phyloP scores from a whole-genome alignment of 805 yeast genomes.

The Pichia pseudocactophila region DNA sequence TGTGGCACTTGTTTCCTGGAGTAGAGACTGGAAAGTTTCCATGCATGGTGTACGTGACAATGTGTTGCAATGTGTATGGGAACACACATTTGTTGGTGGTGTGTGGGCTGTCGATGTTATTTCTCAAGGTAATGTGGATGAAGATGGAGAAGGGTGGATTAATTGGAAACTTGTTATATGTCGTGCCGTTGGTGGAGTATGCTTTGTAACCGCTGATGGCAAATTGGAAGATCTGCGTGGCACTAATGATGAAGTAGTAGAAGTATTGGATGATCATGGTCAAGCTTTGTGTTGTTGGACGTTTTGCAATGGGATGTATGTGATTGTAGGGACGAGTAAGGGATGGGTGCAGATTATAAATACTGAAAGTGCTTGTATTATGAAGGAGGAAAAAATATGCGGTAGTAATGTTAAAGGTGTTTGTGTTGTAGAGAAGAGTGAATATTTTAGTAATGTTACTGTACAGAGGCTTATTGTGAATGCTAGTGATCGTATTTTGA shows the following conservation, averaged over 20 bases:
- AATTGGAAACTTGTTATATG: constrained; percentile 7
- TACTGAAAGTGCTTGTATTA: constrained; percentile 23
- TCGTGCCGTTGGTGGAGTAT: constrained; percentile 4
- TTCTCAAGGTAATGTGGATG: not conserved
- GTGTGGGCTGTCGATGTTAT: constrained; percentile 6
- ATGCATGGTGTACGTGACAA: constrained; percentile 63
- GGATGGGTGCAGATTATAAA: constrained; percentile 59
- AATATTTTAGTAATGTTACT: constrained; percentile 5
- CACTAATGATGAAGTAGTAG: not conserved
- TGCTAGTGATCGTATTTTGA: constrained; percentile 65
- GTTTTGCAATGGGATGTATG: constrained; percentile 37
- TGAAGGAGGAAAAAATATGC: constrained; percentile 44
- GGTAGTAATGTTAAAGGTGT: constrained; percentile 65
- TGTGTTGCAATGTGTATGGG: constrained; percentile 25
- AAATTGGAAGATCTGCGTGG: not conserved
- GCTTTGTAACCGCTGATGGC: constrained; percentile 1
- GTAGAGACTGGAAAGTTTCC: constrained; percentile 76
- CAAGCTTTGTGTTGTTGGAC: constrained; percentile 6
- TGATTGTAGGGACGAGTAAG: constrained; percentile 71
- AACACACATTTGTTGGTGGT: constrained; percentile 11
- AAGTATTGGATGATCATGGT: constrained; percentile 10
- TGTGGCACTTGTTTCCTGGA: constrained; percentile 46
- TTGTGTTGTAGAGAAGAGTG: constrained; percentile 39
- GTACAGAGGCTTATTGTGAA: constrained; percentile 62
- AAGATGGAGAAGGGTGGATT: not conserved